Evolutionary conservation across 2,329 filamentous ascomycete genomes (phyloP).

Genomic region (Fragosphaeria purpurea): DNA sequence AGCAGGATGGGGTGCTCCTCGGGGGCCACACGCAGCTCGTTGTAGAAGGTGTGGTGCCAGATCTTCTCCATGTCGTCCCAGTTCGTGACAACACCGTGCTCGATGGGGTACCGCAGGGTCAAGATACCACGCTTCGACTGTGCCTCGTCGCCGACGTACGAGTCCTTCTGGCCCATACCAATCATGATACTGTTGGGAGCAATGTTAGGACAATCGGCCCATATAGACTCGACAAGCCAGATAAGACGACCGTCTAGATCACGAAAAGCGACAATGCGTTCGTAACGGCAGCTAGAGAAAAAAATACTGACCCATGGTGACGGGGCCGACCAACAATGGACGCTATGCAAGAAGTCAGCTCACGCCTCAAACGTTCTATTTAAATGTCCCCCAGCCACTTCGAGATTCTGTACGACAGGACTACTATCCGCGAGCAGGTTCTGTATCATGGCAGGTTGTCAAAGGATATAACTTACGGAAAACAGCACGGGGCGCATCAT

Average conservation of each 20-base stretch:
- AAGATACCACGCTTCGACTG: conserved; percentile 99
- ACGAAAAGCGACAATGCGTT: no score
- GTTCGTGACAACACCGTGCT: conserved; percentile 99
- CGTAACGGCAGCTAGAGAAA: not conserved
- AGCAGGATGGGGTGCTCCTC: conserved; percentile 99
- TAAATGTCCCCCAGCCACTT: no score
- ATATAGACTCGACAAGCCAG: no score
- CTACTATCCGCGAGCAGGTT: no score
- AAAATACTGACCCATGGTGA: conserved; percentile 86
- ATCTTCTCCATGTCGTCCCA: conserved; percentile 99
- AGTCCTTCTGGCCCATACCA: conserved; percentile 99
- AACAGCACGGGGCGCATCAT: conserved; percentile 98
- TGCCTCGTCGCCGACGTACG: conserved; percentile 99
- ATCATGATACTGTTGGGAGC: conserved; percentile 83
- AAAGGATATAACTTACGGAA: conserved; percentile 74
- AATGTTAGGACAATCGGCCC: conserved; percentile 17
- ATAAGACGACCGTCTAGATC: no score
- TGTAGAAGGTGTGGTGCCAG: conserved; percentile 99
- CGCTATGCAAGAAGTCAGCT: conserved; percentile 43
- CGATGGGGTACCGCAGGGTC: conserved; percentile 97
- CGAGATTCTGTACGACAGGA: no score
- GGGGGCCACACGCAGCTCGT: conserved; percentile 98
- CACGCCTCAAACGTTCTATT: no score
- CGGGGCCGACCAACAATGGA: conserved; percentile 99
- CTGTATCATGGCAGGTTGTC: no score